phyloP scores from a whole-genome alignment of 768 basidiomycete genomes.

The Suillus occidentalis region DNA sequence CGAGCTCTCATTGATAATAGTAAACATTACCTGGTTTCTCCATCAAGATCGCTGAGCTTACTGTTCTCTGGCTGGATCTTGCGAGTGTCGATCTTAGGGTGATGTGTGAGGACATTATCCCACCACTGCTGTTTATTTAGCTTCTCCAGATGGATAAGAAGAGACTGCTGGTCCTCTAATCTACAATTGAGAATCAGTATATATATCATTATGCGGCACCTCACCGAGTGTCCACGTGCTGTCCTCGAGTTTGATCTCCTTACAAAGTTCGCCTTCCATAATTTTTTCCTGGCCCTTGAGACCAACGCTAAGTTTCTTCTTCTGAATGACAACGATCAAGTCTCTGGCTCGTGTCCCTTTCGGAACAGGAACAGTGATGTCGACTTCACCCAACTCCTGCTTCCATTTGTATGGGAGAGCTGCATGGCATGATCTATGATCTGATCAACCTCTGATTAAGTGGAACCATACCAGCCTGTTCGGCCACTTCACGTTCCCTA shows the following conservation, averaged over 20 bases:
- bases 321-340: slow-evolving; percentile 70
- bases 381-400: slow-evolving; percentile 86
- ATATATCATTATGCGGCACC: neutral
- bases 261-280: slow-evolving; percentile 86
- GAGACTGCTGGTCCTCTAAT: slow-evolving; percentile 72
- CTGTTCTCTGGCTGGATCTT: slow-evolving; percentile 96
- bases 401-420: slow-evolving; percentile 91
- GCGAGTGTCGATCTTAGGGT: slow-evolving; percentile 94
- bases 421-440: slow-evolving; percentile 31
- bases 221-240: slow-evolving; percentile 96
- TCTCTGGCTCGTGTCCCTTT: slow-evolving; percentile 83
- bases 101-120: slow-evolving; percentile 93
- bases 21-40: slow-evolving; percentile 78
- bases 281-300: slow-evolving; percentile 86
- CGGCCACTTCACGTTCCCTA: slow-evolving; percentile 65
- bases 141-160: slow-evolving; percentile 84
- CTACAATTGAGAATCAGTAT: slow-evolving; percentile 11
- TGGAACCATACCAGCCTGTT: slow-evolving; percentile 75
- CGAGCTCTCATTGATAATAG: neutral
- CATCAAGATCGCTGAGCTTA: slow-evolving; percentile 93
- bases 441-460: slow-evolving; percentile 21
- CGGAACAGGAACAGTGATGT: slow-evolving; percentile 80
- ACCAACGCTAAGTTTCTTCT: slow-evolving; percentile 80
- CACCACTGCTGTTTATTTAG: slow-evolving; percentile 91
- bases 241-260: slow-evolving; percentile 93